Evolutionary conservation across 2,329 filamentous ascomycete genomes (phyloP).

Genomic region (Diaporthe velutina): DNA sequence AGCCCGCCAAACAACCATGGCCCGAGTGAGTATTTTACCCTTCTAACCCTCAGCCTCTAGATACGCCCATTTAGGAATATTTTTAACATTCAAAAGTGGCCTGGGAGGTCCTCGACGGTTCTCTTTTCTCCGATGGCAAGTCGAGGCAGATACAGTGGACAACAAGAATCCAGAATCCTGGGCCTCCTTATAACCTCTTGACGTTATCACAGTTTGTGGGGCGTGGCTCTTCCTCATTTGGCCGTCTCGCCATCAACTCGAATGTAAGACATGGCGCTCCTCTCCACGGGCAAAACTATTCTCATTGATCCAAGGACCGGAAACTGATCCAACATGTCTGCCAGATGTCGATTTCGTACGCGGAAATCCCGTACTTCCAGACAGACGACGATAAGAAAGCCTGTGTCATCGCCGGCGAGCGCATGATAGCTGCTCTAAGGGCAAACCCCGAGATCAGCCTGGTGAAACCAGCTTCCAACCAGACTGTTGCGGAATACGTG

Average conservation of each 20-base stretch:
- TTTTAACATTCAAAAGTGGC: not conserved
- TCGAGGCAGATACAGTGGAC: conserved; percentile 20
- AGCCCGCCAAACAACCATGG: conserved; percentile 13
- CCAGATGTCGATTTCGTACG: conserved; percentile 12
- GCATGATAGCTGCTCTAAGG: conserved; percentile 3
- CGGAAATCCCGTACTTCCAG: not conserved
- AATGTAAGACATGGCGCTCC: not conserved
- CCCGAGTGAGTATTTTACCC: not conserved
- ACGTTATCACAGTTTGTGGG: not conserved
- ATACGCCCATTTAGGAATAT: no score
- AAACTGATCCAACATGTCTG: not conserved
- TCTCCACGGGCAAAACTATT: not conserved
- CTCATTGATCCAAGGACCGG: no score
- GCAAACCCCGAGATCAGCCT: not conserved
- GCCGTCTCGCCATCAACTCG: not conserved
- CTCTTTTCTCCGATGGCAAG: conserved; percentile 5
- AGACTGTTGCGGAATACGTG: conserved; percentile 12
- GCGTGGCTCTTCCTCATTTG: not conserved
- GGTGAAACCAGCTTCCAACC: conserved; percentile 1
- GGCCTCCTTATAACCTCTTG: not conserved
- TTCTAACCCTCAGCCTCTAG: not conserved
- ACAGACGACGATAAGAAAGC: conserved; percentile 16
- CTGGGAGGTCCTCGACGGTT: conserved; percentile 10
- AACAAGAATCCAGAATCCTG: not conserved
- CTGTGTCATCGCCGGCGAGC: not conserved